phyloP scores from a whole-genome alignment of 495 filamentous ascomycete species.

The Cairneyella variabilis region DNA sequence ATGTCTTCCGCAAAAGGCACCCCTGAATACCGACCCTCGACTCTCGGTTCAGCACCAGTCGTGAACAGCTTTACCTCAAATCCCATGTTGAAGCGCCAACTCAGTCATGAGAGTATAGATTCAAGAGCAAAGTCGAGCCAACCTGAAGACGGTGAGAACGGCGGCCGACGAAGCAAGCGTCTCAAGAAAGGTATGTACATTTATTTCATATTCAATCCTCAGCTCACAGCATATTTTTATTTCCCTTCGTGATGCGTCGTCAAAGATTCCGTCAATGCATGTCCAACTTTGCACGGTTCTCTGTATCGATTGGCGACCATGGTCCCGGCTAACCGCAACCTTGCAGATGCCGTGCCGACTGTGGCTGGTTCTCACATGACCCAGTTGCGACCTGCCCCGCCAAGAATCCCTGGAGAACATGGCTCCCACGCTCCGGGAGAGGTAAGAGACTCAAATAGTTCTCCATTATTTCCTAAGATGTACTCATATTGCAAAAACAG shows the following conservation, averaged over 20 bases:
- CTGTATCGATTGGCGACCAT: constrained; percentile 33
- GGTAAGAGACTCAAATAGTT: constrained; percentile 44
- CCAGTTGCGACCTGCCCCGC: constrained; percentile 76
- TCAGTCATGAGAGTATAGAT: constrained; percentile 68
- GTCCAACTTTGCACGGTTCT: background rate
- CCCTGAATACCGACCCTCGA: constrained; percentile 54
- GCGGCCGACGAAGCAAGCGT: constrained; percentile 85
- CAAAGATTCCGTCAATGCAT: constrained; percentile 18
- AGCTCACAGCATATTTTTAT: background rate
- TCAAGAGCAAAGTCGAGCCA: constrained; percentile 54
- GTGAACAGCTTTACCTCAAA: constrained; percentile 54
- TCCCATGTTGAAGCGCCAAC: constrained; percentile 69
- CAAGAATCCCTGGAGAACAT: constrained; percentile 63
- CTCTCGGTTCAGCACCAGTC: constrained; percentile 43
- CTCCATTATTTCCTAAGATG: background rate
- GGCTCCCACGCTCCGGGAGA: constrained; percentile 69
- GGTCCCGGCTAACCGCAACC: constrained; percentile 27
- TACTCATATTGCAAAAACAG: constrained; percentile 38
- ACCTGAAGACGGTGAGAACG: constrained; percentile 62
- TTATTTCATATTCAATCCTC: background rate
- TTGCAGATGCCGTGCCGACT: constrained; percentile 75
- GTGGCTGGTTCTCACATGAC: constrained; percentile 97
- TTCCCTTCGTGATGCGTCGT: constrained; percentile 19
- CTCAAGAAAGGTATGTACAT: constrained; percentile 77
- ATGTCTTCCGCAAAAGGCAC: constrained; percentile 51